Evolutionary conservation across 2,329 filamentous ascomycete species (phyloP).

Genomic region (Teratosphaeriaceae sp.): DNA sequence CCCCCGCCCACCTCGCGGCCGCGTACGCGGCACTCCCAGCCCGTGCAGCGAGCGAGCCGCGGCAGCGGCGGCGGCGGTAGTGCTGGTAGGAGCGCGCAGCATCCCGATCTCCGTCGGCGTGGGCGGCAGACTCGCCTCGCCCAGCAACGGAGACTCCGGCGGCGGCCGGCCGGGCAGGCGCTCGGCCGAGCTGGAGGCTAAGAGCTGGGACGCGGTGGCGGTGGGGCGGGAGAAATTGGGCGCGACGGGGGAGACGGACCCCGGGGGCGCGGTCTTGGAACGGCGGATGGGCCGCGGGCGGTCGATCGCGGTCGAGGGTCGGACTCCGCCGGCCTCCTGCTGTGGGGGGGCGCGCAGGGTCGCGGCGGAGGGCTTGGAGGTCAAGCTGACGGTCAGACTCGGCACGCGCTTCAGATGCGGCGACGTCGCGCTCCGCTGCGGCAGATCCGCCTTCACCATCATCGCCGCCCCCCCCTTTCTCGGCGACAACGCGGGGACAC

Average conservation of each 20-base stretch:
- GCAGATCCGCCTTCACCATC: too few relatives aligned
- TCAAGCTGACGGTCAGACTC: slow-evolving; percentile 13
- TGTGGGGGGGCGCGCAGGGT: neutral
- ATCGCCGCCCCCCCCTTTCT: too few relatives aligned
- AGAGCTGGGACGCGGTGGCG: slow-evolving; percentile 6
- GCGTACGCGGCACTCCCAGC: too few relatives aligned
- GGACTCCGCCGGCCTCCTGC: slow-evolving; percentile 4
- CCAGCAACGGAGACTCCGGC: neutral
- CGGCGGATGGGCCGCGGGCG: slow-evolving; percentile 18
- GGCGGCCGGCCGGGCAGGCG: neutral
- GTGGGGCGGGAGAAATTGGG: slow-evolving; percentile 13
- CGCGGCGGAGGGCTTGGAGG: slow-evolving; percentile 3
- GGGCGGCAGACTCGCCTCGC: slow-evolving; percentile 6
- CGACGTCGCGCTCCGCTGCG: slow-evolving; percentile 13
- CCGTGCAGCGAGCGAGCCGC: too few relatives aligned
- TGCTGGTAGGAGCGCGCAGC: too few relatives aligned
- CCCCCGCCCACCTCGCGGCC: too few relatives aligned
- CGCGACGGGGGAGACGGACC: slow-evolving; percentile 11
- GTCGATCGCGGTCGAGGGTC: slow-evolving; percentile 13
- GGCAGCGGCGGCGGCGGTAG: too few relatives aligned
- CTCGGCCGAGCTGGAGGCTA: neutral
- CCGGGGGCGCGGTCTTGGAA: slow-evolving; percentile 22
- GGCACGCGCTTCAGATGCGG: slow-evolving; percentile 11
- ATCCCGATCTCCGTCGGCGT: slow-evolving; percentile 17
- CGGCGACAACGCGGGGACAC: neutral